A percentile compares a stretch with the other conserved stretches of the same genome.
Conservation (phyloP, 441 rosid genomes). For the Euphorbia celastroides region DNA sequence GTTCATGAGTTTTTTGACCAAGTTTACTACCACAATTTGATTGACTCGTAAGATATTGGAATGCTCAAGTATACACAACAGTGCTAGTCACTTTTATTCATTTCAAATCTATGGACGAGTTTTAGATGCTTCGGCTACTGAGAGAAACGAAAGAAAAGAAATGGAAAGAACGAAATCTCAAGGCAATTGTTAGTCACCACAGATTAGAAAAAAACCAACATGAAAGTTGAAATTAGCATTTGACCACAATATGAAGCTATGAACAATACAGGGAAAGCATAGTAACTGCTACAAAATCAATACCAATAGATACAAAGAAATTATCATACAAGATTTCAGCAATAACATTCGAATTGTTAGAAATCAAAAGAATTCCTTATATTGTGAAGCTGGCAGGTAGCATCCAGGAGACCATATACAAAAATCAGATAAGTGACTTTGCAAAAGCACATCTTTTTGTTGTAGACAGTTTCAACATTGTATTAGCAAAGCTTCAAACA, state of each 20-base stretch:
- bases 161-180: neutral
- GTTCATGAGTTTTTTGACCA: too few species aligned
- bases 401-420: conserved; percentile 3
- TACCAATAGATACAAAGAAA: conserved; percentile 14
- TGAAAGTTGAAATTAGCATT: neutral
- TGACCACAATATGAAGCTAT: neutral
- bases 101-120: too few species aligned
- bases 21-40: too few species aligned
- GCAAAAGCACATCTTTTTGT: conserved; percentile 10
- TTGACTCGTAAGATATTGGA: too few species aligned
- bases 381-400: conserved; percentile 10
- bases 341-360: neutral
- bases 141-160: too few species aligned
- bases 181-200: neutral
- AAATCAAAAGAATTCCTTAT: neutral
- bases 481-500: neutral
- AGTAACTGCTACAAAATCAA: conserved; percentile 18
- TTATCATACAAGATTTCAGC: conserved; percentile 12
- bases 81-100: too few species aligned
- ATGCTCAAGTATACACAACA: too few species aligned
- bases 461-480: neutral
- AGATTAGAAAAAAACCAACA: too few species aligned
- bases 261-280: neutral
- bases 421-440: conserved; percentile 9
- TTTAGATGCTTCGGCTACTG: too few species aligned